Conservation (phyloP, 495 filamentous ascomycete species). For the Neurospora sp. region DNA sequence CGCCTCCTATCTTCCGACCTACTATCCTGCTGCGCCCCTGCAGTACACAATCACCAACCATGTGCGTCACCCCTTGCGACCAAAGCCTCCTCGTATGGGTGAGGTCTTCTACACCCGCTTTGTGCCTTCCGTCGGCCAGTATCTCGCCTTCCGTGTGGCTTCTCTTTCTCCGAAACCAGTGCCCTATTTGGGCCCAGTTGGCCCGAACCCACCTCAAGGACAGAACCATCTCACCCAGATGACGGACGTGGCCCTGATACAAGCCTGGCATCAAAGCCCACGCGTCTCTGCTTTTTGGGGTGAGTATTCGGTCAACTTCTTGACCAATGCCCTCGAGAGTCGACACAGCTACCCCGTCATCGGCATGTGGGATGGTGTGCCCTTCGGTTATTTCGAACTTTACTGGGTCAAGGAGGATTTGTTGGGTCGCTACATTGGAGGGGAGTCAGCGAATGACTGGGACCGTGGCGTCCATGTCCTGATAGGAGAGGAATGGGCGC, state of each 20-base stretch:
- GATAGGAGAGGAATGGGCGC: conserved; percentile 86
- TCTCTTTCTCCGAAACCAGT: conserved; percentile 45
- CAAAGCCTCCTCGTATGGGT: conserved; percentile 80
- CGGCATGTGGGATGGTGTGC: conserved; percentile 87
- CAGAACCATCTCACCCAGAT: conserved; percentile 23
- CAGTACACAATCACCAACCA: conserved; percentile 73
- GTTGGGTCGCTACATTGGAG: conserved; percentile 54
- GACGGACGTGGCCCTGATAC: conserved; percentile 63
- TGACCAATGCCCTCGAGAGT: conserved; percentile 51
- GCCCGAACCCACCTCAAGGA: conserved; percentile 23
- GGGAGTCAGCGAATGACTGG: conserved; percentile 56
- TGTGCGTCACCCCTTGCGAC: conserved; percentile 76
- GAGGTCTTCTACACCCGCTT: conserved; percentile 86
- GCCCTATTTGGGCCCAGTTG: conserved; percentile 43
- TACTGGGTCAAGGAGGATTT: conserved; percentile 97
- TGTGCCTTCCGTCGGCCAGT: conserved; percentile 71
- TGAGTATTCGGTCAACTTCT: conserved; percentile 55
- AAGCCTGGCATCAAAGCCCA: conserved; percentile 84
- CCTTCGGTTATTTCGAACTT: conserved; percentile 95
- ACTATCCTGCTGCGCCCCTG: conserved; percentile 72
- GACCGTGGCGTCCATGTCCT: conserved; percentile 84
- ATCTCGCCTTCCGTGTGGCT: conserved; percentile 79
- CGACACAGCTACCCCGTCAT: conserved; percentile 83
- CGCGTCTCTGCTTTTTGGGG: conserved; percentile 81
- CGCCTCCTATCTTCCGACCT: conserved; percentile 74